These are phyloP conservation scores for Phytophthora rubi DNA, from an alignment of 352 stramenopile genomes.

Conservation along the genomic window DNA sequence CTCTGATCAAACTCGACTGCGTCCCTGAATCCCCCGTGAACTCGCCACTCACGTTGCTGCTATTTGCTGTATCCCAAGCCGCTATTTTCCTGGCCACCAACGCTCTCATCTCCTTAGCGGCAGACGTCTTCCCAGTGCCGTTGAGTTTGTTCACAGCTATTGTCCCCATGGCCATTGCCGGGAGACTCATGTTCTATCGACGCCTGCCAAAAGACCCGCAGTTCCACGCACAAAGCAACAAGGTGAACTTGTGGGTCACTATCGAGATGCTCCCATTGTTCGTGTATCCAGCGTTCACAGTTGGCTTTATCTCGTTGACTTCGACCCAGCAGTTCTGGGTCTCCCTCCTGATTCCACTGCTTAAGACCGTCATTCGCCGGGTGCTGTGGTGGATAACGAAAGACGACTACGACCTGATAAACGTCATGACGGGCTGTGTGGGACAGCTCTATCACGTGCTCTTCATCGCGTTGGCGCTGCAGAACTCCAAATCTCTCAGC, in stretches of 20 bases:
- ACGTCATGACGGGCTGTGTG: constrained; percentile 22
- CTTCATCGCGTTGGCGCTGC: constrained; percentile 38
- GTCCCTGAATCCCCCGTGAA: constrained; percentile 25
- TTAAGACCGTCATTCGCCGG: constrained; percentile 30
- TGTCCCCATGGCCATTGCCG: constrained; percentile 13
- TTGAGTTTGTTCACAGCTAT: constrained; percentile 29
- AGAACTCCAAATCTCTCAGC: constrained; percentile 40
- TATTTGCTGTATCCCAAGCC: constrained; percentile 24
- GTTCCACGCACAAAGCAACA: constrained; percentile 17
- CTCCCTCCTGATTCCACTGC: constrained; percentile 30
- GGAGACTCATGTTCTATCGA: constrained; percentile 8
- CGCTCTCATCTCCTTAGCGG: constrained; percentile 14
- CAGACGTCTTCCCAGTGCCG: constrained; percentile 41
- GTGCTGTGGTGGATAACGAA: constrained; percentile 27
- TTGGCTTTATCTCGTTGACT: constrained; percentile 34
- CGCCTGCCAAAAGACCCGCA: constrained; percentile 9
- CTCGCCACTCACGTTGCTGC: constrained; percentile 2
- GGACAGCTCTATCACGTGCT: constrained; percentile 45
- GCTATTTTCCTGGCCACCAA: constrained; percentile 24
- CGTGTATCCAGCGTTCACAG: constrained; percentile 36
- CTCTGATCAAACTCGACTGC: constrained; percentile 24
- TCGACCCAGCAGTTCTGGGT: constrained; percentile 26
- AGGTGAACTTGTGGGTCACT: constrained; percentile 13
- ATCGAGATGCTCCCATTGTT: constrained; percentile 28
- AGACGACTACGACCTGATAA: constrained; percentile 31